Conservation (phyloP, 331 rosid species). For the Malus hybrid region DNA sequence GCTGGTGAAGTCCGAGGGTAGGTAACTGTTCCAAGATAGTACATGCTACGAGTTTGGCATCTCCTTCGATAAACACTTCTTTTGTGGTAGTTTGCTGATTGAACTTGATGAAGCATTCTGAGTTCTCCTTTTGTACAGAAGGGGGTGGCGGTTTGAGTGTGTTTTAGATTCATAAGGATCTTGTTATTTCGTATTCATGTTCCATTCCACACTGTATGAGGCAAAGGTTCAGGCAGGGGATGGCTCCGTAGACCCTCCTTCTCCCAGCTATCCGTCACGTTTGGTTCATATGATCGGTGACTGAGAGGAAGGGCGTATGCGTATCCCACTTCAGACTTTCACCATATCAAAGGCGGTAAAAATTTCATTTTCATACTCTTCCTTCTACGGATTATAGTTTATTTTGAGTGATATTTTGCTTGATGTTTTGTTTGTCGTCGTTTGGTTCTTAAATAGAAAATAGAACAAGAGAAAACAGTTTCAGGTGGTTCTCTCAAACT, state of each 20-base stretch:
- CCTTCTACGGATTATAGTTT: background rate
- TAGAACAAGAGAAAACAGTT: background rate
- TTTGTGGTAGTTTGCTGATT: constrained; percentile 1
- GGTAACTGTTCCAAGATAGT: constrained; percentile 31
- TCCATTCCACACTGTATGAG: background rate
- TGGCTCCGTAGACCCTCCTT: background rate
- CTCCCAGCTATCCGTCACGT: background rate
- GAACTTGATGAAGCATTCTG: constrained; percentile 6
- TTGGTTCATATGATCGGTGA: background rate
- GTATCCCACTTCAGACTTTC: background rate
- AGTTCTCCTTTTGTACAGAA: constrained; percentile 21
- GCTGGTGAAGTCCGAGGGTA: constrained; percentile 82
- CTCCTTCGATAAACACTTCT: background rate
- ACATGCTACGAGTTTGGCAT: constrained; percentile 7
- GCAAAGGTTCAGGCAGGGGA: background rate
- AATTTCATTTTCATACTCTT: background rate
- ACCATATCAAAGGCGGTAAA: background rate
- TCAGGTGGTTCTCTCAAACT: background rate
- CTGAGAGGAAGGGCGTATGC: background rate
- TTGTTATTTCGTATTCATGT: background rate
- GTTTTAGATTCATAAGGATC: background rate
- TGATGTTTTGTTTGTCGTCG: background rate
- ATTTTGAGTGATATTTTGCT: background rate
- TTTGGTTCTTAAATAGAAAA: background rate
- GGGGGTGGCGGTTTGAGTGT: constrained; percentile 20